Evolutionary conservation across 2,329 filamentous ascomycete species (phyloP), one percentile per base, ranked within the genome.

Genomic region (Cordyceps cicadae): DNA sequence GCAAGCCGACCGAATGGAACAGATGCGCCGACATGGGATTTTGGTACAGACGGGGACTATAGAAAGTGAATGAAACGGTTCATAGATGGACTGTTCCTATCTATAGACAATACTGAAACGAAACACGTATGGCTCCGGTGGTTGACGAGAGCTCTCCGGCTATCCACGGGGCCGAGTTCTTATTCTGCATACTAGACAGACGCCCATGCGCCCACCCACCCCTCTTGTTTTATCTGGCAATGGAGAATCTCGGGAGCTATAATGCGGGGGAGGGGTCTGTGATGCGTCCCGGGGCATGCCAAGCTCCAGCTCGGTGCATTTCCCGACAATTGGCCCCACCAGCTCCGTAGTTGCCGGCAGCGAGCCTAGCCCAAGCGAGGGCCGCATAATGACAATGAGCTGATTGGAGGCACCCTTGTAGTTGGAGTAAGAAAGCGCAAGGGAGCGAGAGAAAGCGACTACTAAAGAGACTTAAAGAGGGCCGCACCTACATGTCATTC

Each of bases 11-110:
- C 76, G 21, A 83, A 82, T 57, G 84, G 83, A 12, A 79, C 81
- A 60, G 85, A 87, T 29, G 75, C 77, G 65, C 80, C 83, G 17
- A 76, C 76, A 45, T 87, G 85, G 71, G 78, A 84, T 59, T 77
- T 79, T 29, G 79, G 77, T 64, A 79, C 79, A 17, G 72, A 75
- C 53, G 69, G 71, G 59, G 74, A 76, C 43, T 59, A 65, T 41
- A 64, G 64, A 49, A 62, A 45, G 46, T 49, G 32, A 26, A 43
- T 1, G 24, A 21, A n/a, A n/a, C 12, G 7, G 29, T 8, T 29
- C 1, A n/a, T 17, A 24, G 14, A 51, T n/a, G 11, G 5, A 8
- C 4, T 17, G 19, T 8, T 41, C 14, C 21, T 34, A 52, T 15
- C 32, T 9, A 54, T 5, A 37, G 12, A 12, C 9, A 12, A 11